Evolutionary conservation across 176 grass and related monocot genomes (phyloP), one percentile per base, ranked within the genome.

Genomic region (Paspalum notatum): DNA sequence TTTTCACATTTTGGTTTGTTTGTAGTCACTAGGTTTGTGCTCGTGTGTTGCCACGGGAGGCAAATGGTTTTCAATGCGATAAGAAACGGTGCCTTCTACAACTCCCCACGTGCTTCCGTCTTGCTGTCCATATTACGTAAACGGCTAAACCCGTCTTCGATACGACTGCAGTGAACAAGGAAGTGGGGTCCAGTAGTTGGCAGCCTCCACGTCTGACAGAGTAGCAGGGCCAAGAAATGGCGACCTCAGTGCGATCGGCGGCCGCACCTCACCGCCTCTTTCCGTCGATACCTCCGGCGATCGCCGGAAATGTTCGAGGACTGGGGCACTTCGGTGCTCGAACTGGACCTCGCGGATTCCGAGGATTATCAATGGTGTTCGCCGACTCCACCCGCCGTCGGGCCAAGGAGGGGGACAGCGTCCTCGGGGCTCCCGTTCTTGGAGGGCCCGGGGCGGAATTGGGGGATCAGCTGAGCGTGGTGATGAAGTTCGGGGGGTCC

Each of bases 401-500:
- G 41, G 79, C 66, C 58, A 73, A 76, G 72, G 18, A 42, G 71
- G 74, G 44, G 52, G 68, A 17, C 44, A 73, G 60, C 51, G 87
- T 55, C 66, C 66, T 74, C 39, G 59, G 32, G 11, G 64, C 52
- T 9, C 5, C 66, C 17, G 4, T 9, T 17, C 62, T 76, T 5
- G 64, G 55, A 40, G 63, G 55, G 12, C 3, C 14, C 5, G 40
- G 15, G 14, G 47, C 0, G 12, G 87, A 55, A 72, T 51, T 61
- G 0, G 78, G 43, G 45, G 77, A 89, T 25, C 80, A 88, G 62
- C 88, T 95, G 67, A 99, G 88, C 54, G 82, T 95, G 65, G 93
- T 95, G 21, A 95, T 99, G 96, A 99, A 99, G 85, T 99, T 95
- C n/a, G 93, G 93, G 3, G 96, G 96, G 7, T 99, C 96, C 16